phyloP scores from a whole-genome alignment of 2,329 filamentous ascomycete genomes.

The Monosporascus sp. region DNA sequence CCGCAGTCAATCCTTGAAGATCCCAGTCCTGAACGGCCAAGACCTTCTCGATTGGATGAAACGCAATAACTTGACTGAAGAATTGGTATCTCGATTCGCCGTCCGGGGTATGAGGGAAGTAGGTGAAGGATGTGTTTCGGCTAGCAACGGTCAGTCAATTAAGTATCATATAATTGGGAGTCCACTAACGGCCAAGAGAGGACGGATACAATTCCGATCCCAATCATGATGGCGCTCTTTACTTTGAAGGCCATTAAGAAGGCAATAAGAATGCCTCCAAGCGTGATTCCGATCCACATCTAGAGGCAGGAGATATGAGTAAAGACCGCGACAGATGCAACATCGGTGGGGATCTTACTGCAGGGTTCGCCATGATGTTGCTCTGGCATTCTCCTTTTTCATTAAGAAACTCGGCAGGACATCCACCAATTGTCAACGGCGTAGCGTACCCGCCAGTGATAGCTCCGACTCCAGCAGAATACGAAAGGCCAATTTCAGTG shows the following conservation, averaged over 20 bases:
- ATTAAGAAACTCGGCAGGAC: slow-evolving; percentile 50
- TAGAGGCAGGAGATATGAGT: slow-evolving; percentile 19
- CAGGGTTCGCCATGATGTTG: slow-evolving; percentile 71
- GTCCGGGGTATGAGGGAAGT: slow-evolving; percentile 62
- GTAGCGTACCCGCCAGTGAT: slow-evolving; percentile 67
- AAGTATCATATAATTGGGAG: neutral
- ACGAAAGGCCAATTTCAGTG: slow-evolving; percentile 63
- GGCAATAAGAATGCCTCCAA: slow-evolving; percentile 72
- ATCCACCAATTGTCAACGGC: slow-evolving; percentile 73
- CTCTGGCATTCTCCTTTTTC: slow-evolving; percentile 45
- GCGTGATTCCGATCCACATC: slow-evolving; percentile 83
- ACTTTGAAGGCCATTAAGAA: slow-evolving; percentile 75
- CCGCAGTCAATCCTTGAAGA: slow-evolving; percentile 45
- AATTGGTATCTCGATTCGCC: slow-evolving; percentile 63
- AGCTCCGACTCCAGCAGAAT: slow-evolving; percentile 75
- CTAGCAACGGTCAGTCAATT: slow-evolving; percentile 27
- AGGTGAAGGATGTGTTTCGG: slow-evolving; percentile 63
- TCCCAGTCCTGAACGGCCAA: slow-evolving; percentile 64
- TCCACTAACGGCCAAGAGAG: slow-evolving; percentile 65
- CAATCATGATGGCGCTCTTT: slow-evolving; percentile 70
- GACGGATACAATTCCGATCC: slow-evolving; percentile 66
- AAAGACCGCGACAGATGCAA: neutral
- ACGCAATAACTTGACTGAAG: slow-evolving; percentile 67
- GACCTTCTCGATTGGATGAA: slow-evolving; percentile 62
- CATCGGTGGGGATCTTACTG: slow-evolving; percentile 36